These are phyloP conservation scores for Centella asiatica DNA, from an alignment of 129 eudicot genomes.

Conservation along the genomic window DNA sequence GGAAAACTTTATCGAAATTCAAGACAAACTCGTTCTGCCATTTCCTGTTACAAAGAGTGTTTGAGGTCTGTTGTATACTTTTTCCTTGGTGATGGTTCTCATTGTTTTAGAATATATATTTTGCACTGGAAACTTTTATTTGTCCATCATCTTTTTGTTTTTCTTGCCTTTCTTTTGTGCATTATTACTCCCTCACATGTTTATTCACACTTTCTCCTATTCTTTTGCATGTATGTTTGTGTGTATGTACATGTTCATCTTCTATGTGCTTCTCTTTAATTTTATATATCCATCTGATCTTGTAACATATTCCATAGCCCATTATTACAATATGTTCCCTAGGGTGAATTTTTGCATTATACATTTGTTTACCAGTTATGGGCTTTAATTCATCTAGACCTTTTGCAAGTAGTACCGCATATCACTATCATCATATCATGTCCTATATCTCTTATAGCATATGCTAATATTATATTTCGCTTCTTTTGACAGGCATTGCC, in stretches of 20 bases:
- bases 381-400: background rate
- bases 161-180: background rate
- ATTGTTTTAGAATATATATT: background rate
- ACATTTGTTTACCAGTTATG: no score
- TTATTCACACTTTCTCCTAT: background rate
- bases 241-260: no score
- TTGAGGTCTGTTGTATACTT: constrained; percentile 43
- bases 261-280: background rate
- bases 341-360: no score
- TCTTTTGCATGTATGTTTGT: no score
- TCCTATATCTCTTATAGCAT: constrained; percentile 1
- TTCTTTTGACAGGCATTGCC: constrained; percentile 58
- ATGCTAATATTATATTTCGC: background rate
- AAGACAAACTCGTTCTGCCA: constrained; percentile 73
- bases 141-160: no score
- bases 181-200: background rate
- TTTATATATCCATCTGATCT: no score
- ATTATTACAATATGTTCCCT: no score
- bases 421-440: background rate
- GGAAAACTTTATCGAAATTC: constrained; percentile 81
- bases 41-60: constrained; percentile 81
- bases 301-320: no score
- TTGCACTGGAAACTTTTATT: background rate
- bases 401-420: background rate
- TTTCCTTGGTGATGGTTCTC: background rate